Base-by-base conservation (phyloP, 1,284 basidiomycete genomes). In the Tylopilus orsonianus region DNA sequence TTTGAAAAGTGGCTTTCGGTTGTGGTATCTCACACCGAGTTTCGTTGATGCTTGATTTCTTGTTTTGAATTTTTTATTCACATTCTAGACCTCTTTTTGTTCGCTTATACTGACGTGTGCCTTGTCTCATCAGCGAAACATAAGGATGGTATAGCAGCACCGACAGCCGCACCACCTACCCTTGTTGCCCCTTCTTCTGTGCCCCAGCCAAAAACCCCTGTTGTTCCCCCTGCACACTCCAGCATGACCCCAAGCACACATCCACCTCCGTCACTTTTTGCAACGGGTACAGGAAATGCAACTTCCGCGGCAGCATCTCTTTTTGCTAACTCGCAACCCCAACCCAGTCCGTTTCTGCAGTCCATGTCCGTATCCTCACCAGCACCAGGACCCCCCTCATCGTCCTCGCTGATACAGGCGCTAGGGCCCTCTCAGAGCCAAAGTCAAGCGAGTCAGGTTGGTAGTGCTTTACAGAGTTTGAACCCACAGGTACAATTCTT, bases 401-500 rank as follows among this genome's bases (percentile, higher is more conserved):
- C 64, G 1, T 63, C 64, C 2, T 63, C 64, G 32, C 39, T 63
- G 8, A 35, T 63, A 20, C 60, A 65, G 40, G 62, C 57, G 0
- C 46, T 63, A 2, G 62, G 64, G 3, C 53, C 20, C 8, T 20
- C 49, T 3, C 60, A 41, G 26, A 48, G 24, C n/a, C 59, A 52
- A 26, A 40, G 23, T 30, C 48, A 60, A 39, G 26, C 45, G 2
- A 56, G 38, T 20, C 59, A 62, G 13, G 23, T 34, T 2, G 0
- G 34, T 1, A 33, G 22, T 30, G 9, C 43, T 8, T 47, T 40
- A n/a, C 62, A 48, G 20, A 47, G 42, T 36, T 41, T 63, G 36
- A 55, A 46, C 34, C 46, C 56, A 10, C 53, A 47, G 6, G 24
- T 64, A 1, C 63, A 68, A 14, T 87, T 86, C 65, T 64, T 87